phyloP scores from a whole-genome alignment of 768 basidiomycete species.

The Mycena crocata region DNA sequence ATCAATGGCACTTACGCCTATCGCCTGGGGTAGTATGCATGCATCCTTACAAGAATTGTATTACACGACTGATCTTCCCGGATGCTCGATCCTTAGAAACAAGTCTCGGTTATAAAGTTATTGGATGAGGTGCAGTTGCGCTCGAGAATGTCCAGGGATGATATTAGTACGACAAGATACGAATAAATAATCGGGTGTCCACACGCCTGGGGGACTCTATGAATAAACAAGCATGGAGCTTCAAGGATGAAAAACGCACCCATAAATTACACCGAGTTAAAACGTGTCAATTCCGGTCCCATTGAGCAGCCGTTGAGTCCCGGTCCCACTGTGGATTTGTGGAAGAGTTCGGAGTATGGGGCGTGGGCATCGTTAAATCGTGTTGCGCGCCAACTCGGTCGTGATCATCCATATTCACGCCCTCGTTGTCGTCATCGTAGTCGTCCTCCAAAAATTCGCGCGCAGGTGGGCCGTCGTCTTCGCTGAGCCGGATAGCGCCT shows the following conservation, averaged over 20 bases:
- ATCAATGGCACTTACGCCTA: too few species aligned
- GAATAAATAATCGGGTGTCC: background rate
- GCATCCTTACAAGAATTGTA: too few species aligned
- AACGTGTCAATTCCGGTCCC: background rate
- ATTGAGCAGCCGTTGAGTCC: too few species aligned
- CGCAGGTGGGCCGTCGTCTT: constrained; percentile 81
- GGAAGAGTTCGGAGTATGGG: background rate
- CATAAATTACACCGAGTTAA: background rate
- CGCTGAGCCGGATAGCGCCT: constrained; percentile 73
- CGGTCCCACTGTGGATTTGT: background rate
- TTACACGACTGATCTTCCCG: too few species aligned
- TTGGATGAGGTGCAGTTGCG: too few species aligned
- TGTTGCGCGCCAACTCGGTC: background rate
- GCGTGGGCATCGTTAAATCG: background rate
- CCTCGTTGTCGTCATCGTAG: constrained; percentile 62
- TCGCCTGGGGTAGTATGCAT: too few species aligned
- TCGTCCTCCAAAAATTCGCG: constrained; percentile 72
- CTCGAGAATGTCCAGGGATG: too few species aligned
- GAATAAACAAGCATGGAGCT: background rate
- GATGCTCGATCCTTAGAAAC: too few species aligned
- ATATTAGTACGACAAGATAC: background rate
- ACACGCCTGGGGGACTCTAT: too few species aligned
- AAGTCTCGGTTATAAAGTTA: too few species aligned
- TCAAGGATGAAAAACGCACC: background rate
- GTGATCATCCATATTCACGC: constrained; percentile 21